phyloP scores from a whole-genome alignment of 768 basidiomycete species.

The Clitopilus hobsonii region DNA sequence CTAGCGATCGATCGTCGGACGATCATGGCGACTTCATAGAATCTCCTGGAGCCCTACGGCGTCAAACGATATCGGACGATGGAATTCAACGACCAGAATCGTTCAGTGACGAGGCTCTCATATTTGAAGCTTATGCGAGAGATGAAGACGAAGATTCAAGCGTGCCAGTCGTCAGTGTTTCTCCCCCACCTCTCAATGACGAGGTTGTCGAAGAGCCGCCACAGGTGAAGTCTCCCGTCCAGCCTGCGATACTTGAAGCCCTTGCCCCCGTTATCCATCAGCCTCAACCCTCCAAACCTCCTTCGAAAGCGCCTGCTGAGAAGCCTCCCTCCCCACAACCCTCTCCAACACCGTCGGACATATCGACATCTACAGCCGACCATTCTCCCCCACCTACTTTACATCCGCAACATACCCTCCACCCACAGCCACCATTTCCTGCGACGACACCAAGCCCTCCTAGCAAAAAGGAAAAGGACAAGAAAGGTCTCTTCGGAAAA shows the following conservation, averaged over 20 bases:
- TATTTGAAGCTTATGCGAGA: slow-evolving; percentile 78
- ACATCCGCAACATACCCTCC: no score
- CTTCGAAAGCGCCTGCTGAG: slow-evolving; percentile 35
- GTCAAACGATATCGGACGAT: slow-evolving; percentile 45
- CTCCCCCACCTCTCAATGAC: slow-evolving; percentile 21
- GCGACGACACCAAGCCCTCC: slow-evolving; percentile 26
- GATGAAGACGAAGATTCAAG: slow-evolving; percentile 40
- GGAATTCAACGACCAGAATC: slow-evolving; percentile 56
- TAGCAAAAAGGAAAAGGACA: slow-evolving; percentile 65
- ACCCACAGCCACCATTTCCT: slow-evolving; percentile 25
- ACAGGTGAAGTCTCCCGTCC: slow-evolving; percentile 21
- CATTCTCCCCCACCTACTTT: slow-evolving; percentile 19
- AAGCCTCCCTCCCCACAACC: slow-evolving; percentile 49
- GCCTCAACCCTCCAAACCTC: slow-evolving; percentile 58
- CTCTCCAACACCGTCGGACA: slow-evolving; percentile 42
- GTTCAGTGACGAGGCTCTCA: slow-evolving; percentile 75
- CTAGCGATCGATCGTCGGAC: slow-evolving; percentile 69
- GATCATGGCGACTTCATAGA: slow-evolving; percentile 59
- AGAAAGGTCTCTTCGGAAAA: slow-evolving; percentile 62
- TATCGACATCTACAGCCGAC: slow-evolving; percentile 17
- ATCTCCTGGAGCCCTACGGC: slow-evolving; percentile 27
- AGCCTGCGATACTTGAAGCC: slow-evolving; percentile 27
- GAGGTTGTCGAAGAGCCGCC: slow-evolving; percentile 8
- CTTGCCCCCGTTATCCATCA: slow-evolving; percentile 52
- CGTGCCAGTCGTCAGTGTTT: slow-evolving; percentile 23